A percentile compares a stretch with the other conserved stretches of the same genome.
Evolutionary conservation across 1,139 yeast genomes (phyloP).

Genomic region (Debaryomyces psychrophilus): DNA sequence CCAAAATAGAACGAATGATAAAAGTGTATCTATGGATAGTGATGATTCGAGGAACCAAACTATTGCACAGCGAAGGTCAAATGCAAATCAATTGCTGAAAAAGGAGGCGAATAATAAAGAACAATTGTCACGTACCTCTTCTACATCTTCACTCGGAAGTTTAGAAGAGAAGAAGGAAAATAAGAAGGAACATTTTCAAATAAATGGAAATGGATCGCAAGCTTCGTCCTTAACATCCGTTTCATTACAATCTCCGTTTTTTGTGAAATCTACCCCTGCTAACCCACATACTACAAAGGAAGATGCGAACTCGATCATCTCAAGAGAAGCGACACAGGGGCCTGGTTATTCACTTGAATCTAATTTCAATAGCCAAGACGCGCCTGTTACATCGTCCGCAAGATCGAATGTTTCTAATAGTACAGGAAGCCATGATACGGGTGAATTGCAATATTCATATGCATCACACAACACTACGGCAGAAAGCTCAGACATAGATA

Average conservation of each 20-base stretch:
- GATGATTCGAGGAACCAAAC: background rate
- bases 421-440: background rate
- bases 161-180: background rate
- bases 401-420: slow-evolving; percentile 13
- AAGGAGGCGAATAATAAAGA: background rate
- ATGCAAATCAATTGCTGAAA: background rate
- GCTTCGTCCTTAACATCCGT: slow-evolving; percentile 30
- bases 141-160: slow-evolving; percentile 9
- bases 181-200: slow-evolving; percentile 7
- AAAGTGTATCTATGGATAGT: background rate
- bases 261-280: slow-evolving; percentile 56
- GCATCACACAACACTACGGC: background rate
- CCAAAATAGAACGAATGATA: background rate
- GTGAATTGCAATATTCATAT: background rate
- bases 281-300: slow-evolving; percentile 60
- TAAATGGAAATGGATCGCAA: slow-evolving; percentile 12
- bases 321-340: slow-evolving; percentile 31
- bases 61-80: background rate
- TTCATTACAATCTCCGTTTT: slow-evolving; percentile 41
- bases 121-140: background rate
- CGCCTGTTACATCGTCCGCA: background rate
- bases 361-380: background rate
- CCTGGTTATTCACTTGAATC: background rate
- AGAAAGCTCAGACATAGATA: slow-evolving; percentile 13
- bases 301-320: slow-evolving; percentile 50